Evolutionary conservation across 441 rosid species (phyloP), one percentile per base, ranked within the genome.

Genomic region (Euphorbia schlechtendalii): DNA sequence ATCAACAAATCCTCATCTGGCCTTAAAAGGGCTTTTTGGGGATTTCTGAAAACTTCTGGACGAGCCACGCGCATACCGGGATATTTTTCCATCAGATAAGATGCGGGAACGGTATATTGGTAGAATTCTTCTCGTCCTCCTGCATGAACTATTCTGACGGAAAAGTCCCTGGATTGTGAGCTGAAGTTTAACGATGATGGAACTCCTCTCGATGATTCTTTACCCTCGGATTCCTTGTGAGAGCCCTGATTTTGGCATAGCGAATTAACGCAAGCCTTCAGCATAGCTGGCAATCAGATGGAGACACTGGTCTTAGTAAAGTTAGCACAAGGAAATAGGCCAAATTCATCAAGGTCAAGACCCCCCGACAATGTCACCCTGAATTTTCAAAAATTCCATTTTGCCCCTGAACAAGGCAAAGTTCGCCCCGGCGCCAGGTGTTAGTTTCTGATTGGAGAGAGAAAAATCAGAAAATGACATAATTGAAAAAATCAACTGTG

Each of bases 121-220:
- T 78, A 81, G 46, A 76, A 69, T 78, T 85, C 91, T 57, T 71
- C 79, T 22, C 63, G 45, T 13, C 89, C 86, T 17, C 91, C 86
- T 54, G 86, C 79, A 72, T 82, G 89, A 73, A 84, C 70, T 74
- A 87, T 69, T 73, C 85, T 83, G 63, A 84, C 84, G 57, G 61
- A 78, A 21, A 71, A 22, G 54, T 80, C 77, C 59, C 68, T 67
- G 4, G 86, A 81, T 51, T 45, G 67, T 48, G 64, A 59, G 56
- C 60, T 43, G 54, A 48, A 51, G 10, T n/a, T n/a, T n/a, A n/a
- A n/a, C n/a, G n/a, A n/a, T n/a, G n/a, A n/a, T n/a, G 76, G 28
- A 52, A 68, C 65, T 61, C 70, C 63, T 56, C 56, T 67, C 14
- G 41, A 14, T 62, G 61, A 74, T 55, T 68, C 59, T 65, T 67